Base-by-base conservation (phyloP, 2,329 filamentous ascomycete genomes). In the Fusarium tanahbumbuense region DNA sequence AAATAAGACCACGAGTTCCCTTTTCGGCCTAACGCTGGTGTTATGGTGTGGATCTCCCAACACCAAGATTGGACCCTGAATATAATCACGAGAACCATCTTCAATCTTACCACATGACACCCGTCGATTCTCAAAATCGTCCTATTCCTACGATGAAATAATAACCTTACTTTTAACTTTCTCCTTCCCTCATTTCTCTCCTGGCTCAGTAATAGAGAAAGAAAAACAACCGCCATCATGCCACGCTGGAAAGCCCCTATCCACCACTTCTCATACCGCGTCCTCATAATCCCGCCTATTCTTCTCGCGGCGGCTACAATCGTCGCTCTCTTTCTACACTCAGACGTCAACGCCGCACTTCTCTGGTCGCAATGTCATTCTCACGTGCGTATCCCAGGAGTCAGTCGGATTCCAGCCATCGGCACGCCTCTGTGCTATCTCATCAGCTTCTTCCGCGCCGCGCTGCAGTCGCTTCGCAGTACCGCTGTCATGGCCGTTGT, bases 351-450 rank as follows among this genome's bases (percentile, higher is more conserved):
- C 79, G 78, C 83, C 58, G 81, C 83, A 20, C 78, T 86, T 66
- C 83, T 87, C 63, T 86, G 83, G 78, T 86, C 84, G 45, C 85
- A 87, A 71, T 87, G 85, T 76, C 82, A 86, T 73, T 79, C 85
- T 3, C 82, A 77, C 62, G 76, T 83, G 11, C 82, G 82, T 18
- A 73, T 87, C 23, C 83, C 83, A 13, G 78, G 54, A 20, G 74
- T 87, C 23, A 82, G 81, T 47, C 80, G 75, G n/a, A 72, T 85
- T 4, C 84, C 84, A 8, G 63, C 82, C 45, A 56, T 87, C 25
- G 84, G 84, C 40, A 78, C 83, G 3, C 82, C 83, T 18, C 62
- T 79, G 28, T 87, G 85, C 77, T 87, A 84, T 75, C 74, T 85
- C 60, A 78, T 86, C 73, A 83, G 81, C 79, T 85, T 86, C 79